Base-by-base conservation (phyloP, 192 early-diverging fungal genomes). In the Cladochytrium replicatum region DNA sequence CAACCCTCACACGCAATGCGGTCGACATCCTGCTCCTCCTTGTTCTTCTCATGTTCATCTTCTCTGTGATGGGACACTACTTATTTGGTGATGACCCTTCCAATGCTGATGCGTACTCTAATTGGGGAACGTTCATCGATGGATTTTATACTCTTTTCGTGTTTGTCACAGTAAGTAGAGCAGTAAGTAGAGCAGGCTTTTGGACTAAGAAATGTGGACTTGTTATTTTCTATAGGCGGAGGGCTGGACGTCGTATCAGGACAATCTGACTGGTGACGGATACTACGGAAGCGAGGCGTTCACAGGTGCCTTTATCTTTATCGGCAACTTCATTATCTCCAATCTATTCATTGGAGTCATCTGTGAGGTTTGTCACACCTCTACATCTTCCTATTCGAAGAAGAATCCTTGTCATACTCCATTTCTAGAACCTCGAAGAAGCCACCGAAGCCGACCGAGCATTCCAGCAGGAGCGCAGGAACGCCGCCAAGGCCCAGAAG, bases 261-360 rank as follows among this genome's bases (percentile, higher is more conserved):
- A 72, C 23, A 23, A 39, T n/a, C 32, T 72, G 0, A 31, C 13
- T 22, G 11, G 43, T 2, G 54, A 54, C 27, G 69, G 69, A 2
- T 72, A 53, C 19, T 8, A 8, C 34, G 67, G 55, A 2, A 60
- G 43, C 13, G 24, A 72, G 30, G 26, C 51, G 11, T 68, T 57
- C 38, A 62, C 66, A 27, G 58, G 55, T 3, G 22, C 60, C 1
- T 60, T 66, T 31, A 74, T 73, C 40, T 69, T 69, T 40, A 23
- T 74, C 9, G 65, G 60, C 21, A 74, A 67, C 43, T 55, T 72
- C 28, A 73, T 73, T 24, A 61, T 74, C 43, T 47, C 68, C n/a
- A 74, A 72, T 42, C 30, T 72, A 43, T 74, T 72, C 44, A 71
- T 74, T 54, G 71, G 60, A 1, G 65, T 74, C 41, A 72, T 74